phyloP scores from a whole-genome alignment of 2,329 filamentous ascomycete species.

The Aspergillus aculeatinus region DNA sequence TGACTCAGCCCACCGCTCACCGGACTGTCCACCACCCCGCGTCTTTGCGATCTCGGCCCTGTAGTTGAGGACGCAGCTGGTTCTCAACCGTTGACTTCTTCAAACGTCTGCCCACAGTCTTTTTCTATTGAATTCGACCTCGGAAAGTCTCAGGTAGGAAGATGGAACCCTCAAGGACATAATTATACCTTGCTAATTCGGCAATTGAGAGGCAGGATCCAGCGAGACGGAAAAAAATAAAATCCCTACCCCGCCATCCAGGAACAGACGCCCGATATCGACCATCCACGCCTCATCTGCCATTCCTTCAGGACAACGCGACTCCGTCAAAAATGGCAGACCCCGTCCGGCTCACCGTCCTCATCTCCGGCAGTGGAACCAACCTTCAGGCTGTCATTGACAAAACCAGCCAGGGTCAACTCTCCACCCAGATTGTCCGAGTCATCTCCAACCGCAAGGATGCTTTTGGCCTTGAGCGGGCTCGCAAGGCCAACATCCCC shows the following conservation, averaged over 20 bases:
- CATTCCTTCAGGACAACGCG: background rate
- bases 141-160: background rate
- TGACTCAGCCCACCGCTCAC: slow-evolving; percentile 13
- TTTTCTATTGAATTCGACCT: background rate
- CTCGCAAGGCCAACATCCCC: slow-evolving; percentile 62
- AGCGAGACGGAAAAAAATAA: background rate
- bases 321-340: slow-evolving; percentile 25
- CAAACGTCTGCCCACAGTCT: background rate
- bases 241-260: slow-evolving; percentile 1
- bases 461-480: slow-evolving; percentile 64
- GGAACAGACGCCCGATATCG: background rate
- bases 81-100: background rate
- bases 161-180: background rate
- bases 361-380: slow-evolving; percentile 71
- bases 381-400: slow-evolving; percentile 78
- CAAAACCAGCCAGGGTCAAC: slow-evolving; percentile 49
- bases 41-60: background rate
- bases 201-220: background rate
- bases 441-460: slow-evolving; percentile 66
- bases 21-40: slow-evolving; percentile 2
- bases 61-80: background rate
- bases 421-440: slow-evolving; percentile 57
- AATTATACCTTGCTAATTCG: background rate
- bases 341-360: slow-evolving; percentile 59
- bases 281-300: background rate